A percentile compares a stretch with the other conserved stretches of the same genome.
Conservation (phyloP, 2,329 filamentous ascomycete genomes). For the Botrytis cinerea region DNA sequence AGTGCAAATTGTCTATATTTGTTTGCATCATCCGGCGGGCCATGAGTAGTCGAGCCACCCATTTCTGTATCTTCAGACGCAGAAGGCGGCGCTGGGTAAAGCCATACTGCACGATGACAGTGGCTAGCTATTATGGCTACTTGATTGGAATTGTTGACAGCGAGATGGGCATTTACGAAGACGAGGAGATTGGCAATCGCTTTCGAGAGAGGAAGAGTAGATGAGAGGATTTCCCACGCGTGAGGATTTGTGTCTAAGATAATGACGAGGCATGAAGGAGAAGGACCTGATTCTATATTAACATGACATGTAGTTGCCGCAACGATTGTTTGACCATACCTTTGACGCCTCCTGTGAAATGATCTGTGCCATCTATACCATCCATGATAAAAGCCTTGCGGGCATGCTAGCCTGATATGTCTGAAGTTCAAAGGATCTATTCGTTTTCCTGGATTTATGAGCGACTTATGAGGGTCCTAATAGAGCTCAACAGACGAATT, state of each 20-base stretch:
- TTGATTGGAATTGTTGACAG: slow-evolving; percentile 90
- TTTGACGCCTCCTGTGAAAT: slow-evolving; percentile 51
- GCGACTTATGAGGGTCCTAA: background rate
- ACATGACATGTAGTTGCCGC: background rate
- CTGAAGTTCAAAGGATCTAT: background rate
- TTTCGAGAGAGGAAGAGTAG: slow-evolving; percentile 75
- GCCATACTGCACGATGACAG: slow-evolving; percentile 80
- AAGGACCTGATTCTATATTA: slow-evolving; percentile 47
- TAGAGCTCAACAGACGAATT: background rate
- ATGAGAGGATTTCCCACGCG: slow-evolving; percentile 80
- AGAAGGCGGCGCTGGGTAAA: slow-evolving; percentile 67
- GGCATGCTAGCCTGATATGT: slow-evolving; percentile 30
- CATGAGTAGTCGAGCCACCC: slow-evolving; percentile 47
- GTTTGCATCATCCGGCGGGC: slow-evolving; percentile 58
- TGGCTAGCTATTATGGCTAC: slow-evolving; percentile 91
- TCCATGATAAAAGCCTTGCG: slow-evolving; percentile 54
- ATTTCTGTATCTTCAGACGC: slow-evolving; percentile 58
- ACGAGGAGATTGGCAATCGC: slow-evolving; percentile 88
- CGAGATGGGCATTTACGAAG: slow-evolving; percentile 95
- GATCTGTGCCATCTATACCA: slow-evolving; percentile 62
- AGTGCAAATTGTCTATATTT: slow-evolving; percentile 92
- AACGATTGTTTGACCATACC: slow-evolving; percentile 43
- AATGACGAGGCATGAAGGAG: slow-evolving; percentile 83
- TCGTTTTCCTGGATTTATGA: background rate
- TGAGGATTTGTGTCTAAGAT: slow-evolving; percentile 96